Percentiles rank a stretch among this genome's conserved stretches.
These are phyloP conservation scores for Priceomyces melissophilus DNA, from an alignment of 805 yeast species.

Conservation along the genomic window DNA sequence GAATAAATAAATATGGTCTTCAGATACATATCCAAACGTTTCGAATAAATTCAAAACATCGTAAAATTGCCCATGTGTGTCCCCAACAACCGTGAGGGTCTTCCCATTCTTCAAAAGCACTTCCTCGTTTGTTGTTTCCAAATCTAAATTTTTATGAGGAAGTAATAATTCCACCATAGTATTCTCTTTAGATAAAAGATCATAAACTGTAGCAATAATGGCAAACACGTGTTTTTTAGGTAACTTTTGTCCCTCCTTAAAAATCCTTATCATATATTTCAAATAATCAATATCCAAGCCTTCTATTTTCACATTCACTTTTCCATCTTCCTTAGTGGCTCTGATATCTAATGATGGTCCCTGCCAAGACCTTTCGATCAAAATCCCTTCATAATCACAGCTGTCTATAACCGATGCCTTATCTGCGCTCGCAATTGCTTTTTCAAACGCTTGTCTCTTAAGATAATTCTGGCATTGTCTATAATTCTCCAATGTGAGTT, in stretches of 20 bases:
- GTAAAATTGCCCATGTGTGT: slow-evolving; percentile 95
- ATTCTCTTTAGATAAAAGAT: slow-evolving; percentile 61
- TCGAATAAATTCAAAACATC: slow-evolving; percentile 81
- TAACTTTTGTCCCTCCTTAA: slow-evolving; percentile 66
- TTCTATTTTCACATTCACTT: slow-evolving; percentile 28
- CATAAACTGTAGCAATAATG: slow-evolving; percentile 68
- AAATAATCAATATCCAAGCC: slow-evolving; percentile 55
- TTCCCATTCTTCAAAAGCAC: slow-evolving; percentile 26
- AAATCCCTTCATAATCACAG: slow-evolving; percentile 46
- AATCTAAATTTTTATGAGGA: slow-evolving; percentile 26
- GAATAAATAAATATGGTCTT: slow-evolving; percentile 73
- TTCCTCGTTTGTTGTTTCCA: slow-evolving; percentile 15
- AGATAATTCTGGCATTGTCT: slow-evolving; percentile 63
- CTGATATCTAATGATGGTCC: slow-evolving; percentile 54
- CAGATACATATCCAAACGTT: slow-evolving; percentile 66
- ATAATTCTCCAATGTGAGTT: slow-evolving; percentile 58
- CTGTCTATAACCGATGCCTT: slow-evolving; percentile 46
- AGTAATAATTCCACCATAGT: slow-evolving; percentile 69
- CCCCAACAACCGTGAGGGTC: slow-evolving; percentile 87
- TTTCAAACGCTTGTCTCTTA: slow-evolving; percentile 74
- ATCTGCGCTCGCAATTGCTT: slow-evolving; percentile 78
- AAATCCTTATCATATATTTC: slow-evolving; percentile 60
- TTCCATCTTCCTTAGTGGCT: slow-evolving; percentile 15
- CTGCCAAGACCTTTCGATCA: slow-evolving; percentile 52
- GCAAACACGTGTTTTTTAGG: slow-evolving; percentile 85